phyloP scores from a whole-genome alignment of 2,329 filamentous ascomycete genomes.

The Xylaria multiplex region DNA sequence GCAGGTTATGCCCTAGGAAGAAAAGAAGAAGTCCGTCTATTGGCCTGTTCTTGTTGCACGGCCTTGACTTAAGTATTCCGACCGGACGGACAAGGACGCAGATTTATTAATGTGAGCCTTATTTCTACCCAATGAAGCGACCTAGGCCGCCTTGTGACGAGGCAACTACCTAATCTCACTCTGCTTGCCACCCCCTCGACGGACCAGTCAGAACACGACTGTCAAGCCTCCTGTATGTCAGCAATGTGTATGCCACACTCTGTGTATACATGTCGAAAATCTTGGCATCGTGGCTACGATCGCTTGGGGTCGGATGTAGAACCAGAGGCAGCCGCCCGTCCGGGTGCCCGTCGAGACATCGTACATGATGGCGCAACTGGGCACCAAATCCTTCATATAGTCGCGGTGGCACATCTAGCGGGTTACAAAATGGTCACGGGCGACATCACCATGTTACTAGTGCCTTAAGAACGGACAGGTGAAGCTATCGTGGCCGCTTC shows the following conservation, averaged over 20 bases:
- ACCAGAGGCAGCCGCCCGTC: slow-evolving; percentile 5
- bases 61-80: not conserved
- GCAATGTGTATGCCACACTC: not conserved
- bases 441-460: slow-evolving; percentile 2
- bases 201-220: slow-evolving; percentile 1
- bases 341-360: not conserved
- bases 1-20: not conserved
- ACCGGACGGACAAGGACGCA: not conserved
- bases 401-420: not conserved
- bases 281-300: not conserved
- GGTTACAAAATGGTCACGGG: not conserved
- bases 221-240: not conserved
- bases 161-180: not conserved
- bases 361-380: not conserved
- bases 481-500: slow-evolving; percentile 14
- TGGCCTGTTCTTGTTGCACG: not conserved
- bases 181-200: slow-evolving; percentile 16
- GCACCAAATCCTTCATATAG: not conserved
- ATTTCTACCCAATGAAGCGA: slow-evolving; percentile 5
- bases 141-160: not conserved
- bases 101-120: not conserved
- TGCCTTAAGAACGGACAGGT: not conserved
- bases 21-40: not conserved
- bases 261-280: not conserved
- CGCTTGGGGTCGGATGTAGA: not conserved